Conservation (phyloP, 176 grass and related monocot species). For the Otatea glauca region DNA sequence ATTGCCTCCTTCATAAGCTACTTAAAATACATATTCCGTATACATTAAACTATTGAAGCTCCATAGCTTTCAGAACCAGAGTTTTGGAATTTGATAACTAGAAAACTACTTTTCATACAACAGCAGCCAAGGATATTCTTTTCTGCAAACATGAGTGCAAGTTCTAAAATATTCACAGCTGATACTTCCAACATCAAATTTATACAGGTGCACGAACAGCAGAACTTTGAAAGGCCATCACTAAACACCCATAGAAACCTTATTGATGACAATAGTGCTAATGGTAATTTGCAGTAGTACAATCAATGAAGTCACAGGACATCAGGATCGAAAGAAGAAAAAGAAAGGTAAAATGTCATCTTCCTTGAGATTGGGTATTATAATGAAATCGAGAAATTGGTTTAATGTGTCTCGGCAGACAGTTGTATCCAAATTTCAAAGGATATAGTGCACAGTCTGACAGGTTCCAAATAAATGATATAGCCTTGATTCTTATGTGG, state of each 20-base stretch:
- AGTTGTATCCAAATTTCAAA: background rate
- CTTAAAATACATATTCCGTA: conserved; percentile 7
- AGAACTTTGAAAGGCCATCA: background rate
- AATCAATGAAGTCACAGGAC: conserved; percentile 15
- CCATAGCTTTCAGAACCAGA: conserved; percentile 2
- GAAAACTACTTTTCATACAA: background rate
- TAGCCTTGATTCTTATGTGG: background rate
- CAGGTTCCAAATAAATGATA: conserved; percentile 11
- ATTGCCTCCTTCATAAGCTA: conserved; percentile 6
- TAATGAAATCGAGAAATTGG: background rate
- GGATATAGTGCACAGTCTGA: background rate
- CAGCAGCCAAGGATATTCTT: background rate
- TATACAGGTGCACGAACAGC: background rate
- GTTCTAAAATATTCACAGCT: background rate
- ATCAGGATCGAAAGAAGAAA: background rate
- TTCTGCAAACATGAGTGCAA: background rate
- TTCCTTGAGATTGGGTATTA: background rate
- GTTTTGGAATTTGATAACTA: conserved; percentile 14
- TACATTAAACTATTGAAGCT: background rate
- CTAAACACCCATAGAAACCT: background rate
- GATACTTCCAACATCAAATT: conserved; percentile 19
- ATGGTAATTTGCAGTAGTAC: background rate
- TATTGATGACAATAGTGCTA: background rate
- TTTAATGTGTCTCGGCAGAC: background rate
- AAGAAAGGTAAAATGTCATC: background rate